Evolutionary conservation across 2,329 filamentous ascomycete genomes (phyloP).

Genomic region (Colletotrichum tanaceti): DNA sequence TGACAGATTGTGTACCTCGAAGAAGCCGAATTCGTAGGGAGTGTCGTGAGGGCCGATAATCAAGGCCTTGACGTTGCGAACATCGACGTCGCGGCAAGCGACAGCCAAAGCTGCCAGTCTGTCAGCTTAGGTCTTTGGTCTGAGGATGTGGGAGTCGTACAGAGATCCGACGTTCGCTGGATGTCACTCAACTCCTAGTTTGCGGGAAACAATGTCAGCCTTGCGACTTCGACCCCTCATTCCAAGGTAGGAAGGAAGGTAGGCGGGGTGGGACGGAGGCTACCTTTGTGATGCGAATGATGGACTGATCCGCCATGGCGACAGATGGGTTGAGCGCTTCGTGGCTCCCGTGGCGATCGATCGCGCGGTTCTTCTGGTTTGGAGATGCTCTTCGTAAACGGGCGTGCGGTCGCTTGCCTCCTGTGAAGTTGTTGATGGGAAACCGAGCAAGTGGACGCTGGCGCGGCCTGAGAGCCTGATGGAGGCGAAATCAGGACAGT

Average conservation of each 20-base stretch:
- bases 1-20: constrained; percentile 72
- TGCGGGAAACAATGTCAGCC: constrained; percentile 24
- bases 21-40: constrained; percentile 97
- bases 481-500: constrained; percentile 20
- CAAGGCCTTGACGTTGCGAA: constrained; percentile 86
- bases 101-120: constrained; percentile 78
- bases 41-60: constrained; percentile 95
- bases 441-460: constrained; percentile 10
- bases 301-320: constrained; percentile 83
- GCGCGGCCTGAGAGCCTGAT: constrained; percentile 34
- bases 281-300: constrained; percentile 88
- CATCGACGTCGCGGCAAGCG: constrained; percentile 86
- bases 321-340: constrained; percentile 33
- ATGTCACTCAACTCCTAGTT: constrained; percentile 86
- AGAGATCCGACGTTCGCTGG: constrained; percentile 85
- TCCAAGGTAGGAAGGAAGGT: background rate
- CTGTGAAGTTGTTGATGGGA: background rate
- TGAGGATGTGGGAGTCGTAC: constrained; percentile 61
- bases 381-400: background rate
- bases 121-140: constrained; percentile 29
- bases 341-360: constrained; percentile 10
- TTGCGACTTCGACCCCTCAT: constrained; percentile 21
- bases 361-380: constrained; percentile 2
- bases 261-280: constrained; percentile 45
- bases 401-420: background rate